These are phyloP conservation scores for Candida maesae DNA, from an alignment of 805 yeast genomes.

Conservation along the genomic window DNA sequence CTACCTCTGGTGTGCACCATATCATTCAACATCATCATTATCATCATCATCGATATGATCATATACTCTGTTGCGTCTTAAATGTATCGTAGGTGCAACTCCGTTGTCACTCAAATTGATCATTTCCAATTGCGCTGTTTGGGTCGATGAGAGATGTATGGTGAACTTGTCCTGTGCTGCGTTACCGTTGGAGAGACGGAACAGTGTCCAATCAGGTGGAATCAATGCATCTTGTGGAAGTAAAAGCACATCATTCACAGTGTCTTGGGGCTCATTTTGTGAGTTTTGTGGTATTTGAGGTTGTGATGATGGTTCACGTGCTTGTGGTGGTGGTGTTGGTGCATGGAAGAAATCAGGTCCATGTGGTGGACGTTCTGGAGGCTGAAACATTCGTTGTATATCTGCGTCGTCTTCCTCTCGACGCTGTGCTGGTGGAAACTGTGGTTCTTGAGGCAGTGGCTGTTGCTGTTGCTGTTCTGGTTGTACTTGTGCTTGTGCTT, in stretches of 20 bases:
- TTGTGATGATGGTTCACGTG: too few relatives aligned
- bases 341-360: slow-evolving; percentile 5
- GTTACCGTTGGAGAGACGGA: slow-evolving; percentile 18
- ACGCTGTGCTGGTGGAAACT: too few relatives aligned
- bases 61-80: too few relatives aligned
- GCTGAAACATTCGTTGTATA: too few relatives aligned
- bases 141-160: slow-evolving; percentile 10
- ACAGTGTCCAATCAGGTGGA: slow-evolving; percentile 28
- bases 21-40: not conserved
- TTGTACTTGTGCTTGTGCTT: slow-evolving; percentile 5
- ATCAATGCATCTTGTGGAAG: slow-evolving; percentile 14
- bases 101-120: slow-evolving; percentile 2
- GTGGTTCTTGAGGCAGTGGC: not conserved
- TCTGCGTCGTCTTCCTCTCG: too few relatives aligned
- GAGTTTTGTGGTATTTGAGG: too few relatives aligned
- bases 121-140: slow-evolving; percentile 12
- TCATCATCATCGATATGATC: too few relatives aligned
- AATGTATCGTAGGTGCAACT: not conserved
- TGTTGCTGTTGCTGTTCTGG: slow-evolving; percentile 4
- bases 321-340: not conserved
- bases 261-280: too few relatives aligned
- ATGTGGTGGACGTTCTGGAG: slow-evolving; percentile 5
- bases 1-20: too few relatives aligned
- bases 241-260: not conserved
- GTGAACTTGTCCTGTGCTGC: slow-evolving; percentile 12